These are phyloP conservation scores for Fraxinus greggii DNA, from an alignment of 305 asterid species.

Conservation along the genomic window DNA sequence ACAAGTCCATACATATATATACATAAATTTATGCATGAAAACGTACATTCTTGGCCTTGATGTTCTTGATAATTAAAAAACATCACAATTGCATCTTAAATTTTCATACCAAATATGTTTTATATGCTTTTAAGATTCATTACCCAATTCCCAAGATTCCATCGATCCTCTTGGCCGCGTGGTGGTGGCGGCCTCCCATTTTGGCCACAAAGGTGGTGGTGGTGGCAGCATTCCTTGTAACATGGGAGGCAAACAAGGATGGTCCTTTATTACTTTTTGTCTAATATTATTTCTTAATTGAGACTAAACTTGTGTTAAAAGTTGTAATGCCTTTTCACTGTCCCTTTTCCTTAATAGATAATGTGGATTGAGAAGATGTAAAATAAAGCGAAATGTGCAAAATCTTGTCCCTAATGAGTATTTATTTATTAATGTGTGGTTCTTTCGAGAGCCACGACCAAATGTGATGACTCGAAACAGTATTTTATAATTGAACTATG, in stretches of 20 bases:
- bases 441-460: not conserved
- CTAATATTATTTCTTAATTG: conserved; percentile 2
- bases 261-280: conserved; percentile 30
- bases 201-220: conserved; percentile 20
- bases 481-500: not conserved
- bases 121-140: not conserved
- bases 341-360: conserved; percentile 24
- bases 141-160: not conserved
- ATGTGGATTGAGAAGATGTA: not conserved
- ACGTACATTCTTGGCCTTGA: conserved; percentile 1
- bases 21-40: not conserved
- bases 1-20: not conserved
- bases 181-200: conserved; percentile 32
- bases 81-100: not conserved
- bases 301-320: conserved; percentile 14
- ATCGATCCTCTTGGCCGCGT: not conserved
- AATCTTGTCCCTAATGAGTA: not conserved
- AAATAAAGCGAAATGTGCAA: not conserved
- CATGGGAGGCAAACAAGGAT: conserved; percentile 62
- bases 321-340: conserved; percentile 30
- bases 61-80: conserved; percentile 1
- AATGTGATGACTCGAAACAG: not conserved
- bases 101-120: not conserved
- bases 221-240: conserved; percentile 46
- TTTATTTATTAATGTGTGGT: not conserved